Percentiles rank a stretch among this genome's conserved stretches.
These are phyloP conservation scores for Crassisporium funariophilum DNA, from an alignment of 768 basidiomycete species.

Conservation along the genomic window DNA sequence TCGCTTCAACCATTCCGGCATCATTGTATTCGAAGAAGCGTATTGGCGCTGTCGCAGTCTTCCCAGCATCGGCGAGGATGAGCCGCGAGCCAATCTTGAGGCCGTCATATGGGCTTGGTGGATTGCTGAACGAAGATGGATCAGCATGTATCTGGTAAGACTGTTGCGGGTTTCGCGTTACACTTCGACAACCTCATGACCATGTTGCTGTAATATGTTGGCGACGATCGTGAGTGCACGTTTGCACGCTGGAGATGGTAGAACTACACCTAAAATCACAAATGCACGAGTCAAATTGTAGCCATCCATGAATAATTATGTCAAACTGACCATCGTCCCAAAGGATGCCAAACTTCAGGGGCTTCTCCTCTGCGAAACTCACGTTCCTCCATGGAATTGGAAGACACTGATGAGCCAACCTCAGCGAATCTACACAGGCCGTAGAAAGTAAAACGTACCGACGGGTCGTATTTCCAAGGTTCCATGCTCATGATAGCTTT, in stretches of 20 bases:
- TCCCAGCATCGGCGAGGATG: constrained; percentile 52
- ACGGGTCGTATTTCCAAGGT: constrained; percentile 66
- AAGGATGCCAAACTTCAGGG: constrained; percentile 58
- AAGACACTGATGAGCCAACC: constrained; percentile 30
- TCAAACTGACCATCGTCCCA: constrained; percentile 59
- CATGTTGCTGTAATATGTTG: constrained; percentile 42
- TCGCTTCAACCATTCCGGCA: constrained; percentile 42
- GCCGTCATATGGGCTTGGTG: constrained; percentile 52
- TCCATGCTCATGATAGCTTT: constrained; percentile 58
- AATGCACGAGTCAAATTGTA: too few species aligned
- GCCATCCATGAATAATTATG: constrained; percentile 8
- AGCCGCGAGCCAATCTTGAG: constrained; percentile 55
- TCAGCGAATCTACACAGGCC: constrained; percentile 16
- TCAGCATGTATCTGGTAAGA: background rate
- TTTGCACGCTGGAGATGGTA: constrained; percentile 59
- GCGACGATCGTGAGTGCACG: constrained; percentile 55
- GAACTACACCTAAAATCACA: constrained; percentile 55
- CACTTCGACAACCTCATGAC: constrained; percentile 54
- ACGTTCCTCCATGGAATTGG: constrained; percentile 44
- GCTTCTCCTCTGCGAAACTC: constrained; percentile 27
- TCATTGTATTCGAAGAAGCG: constrained; percentile 48
- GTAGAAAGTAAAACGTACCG: constrained; percentile 26
- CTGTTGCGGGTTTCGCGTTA: constrained; percentile 22
- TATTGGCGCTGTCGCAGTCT: constrained; percentile 36
- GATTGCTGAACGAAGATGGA: constrained; percentile 28